Evolutionary conservation across 2,329 filamentous ascomycete species (phyloP), one percentile per base, ranked within the genome.

Genomic region (Beauveria sp.): DNA sequence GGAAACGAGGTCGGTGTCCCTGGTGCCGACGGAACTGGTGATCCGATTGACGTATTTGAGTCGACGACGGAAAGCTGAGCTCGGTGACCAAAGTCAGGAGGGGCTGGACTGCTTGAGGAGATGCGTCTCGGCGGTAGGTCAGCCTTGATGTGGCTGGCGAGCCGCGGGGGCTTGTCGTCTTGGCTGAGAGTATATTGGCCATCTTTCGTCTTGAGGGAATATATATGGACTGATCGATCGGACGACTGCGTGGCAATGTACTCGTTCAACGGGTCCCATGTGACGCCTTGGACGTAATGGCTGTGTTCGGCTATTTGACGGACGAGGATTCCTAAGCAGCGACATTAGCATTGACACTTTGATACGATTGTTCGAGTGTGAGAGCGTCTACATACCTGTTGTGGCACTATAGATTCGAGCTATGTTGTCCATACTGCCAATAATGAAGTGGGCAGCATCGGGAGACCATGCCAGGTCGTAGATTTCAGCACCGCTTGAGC

Each of bases 381-480:
- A n/a, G 3, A 24, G 1, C 1, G 6, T 54, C n/a, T 64, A 67
- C 82, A 65, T 79, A 92, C 91, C 93, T 69, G 90, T 94, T 65
- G 90, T 88, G 61, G 92, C 90, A 75, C 96, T 97, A 80, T 97
- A 97, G 68, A 99, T 97, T 63, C 93, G 85, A 62, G 94, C 92
- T 72, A 97, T 88, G 73, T 99, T 99, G 77, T 99, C 94, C 92
- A 99, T 97, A 77, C 94, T 97, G 44, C 94, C 94, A 26, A 96
- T 97, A 68, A 99, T 97, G 78, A 99, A 96, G 77, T 96, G 94
- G 44, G 87, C 80, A 44, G 90, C 92, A 74, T 99, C 94, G n/a
- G 96, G 96, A 54, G 94, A 97, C 96, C 94, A 99, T 55, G 94
- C 94, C 61, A 99, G 79, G 74, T 99, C 94, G 76, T 99, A 99